Evolutionary conservation across 106 monocot species (phyloP).

Genomic region (Agapanthus africanus): DNA sequence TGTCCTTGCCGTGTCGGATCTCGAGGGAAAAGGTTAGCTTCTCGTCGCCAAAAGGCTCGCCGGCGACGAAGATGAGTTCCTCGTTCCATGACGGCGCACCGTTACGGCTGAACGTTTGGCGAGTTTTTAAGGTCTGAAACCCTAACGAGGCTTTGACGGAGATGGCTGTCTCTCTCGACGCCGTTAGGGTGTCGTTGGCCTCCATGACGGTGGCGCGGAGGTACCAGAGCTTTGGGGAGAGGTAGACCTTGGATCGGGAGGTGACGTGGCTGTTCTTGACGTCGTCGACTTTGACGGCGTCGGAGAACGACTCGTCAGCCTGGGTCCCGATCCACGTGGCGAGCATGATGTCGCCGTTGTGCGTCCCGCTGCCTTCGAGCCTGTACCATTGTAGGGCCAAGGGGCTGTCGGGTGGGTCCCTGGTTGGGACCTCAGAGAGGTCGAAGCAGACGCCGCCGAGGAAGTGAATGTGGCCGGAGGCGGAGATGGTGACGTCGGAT

Average conservation of each 20-base stretch:
- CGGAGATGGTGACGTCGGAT: conserved; percentile 18
- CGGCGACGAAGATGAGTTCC: conserved; percentile 74
- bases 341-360: conserved; percentile 73
- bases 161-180: conserved; percentile 26
- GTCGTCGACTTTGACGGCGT: conserved; percentile 52
- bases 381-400: conserved; percentile 90
- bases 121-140: conserved; percentile 50
- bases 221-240: conserved; percentile 95
- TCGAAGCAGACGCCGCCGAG: conserved; percentile 86
- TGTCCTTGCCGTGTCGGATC: conserved; percentile 45
- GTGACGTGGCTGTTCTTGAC: conserved; percentile 7
- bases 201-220: conserved; percentile 70
- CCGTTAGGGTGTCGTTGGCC: conserved; percentile 36
- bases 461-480: conserved; percentile 27
- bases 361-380: conserved; percentile 49
- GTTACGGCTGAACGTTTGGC: conserved; percentile 27
- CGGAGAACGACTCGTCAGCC: conserved; percentile 66
- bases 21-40: conserved; percentile 46
- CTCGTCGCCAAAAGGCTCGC: conserved; percentile 64
- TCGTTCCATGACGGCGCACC: conserved; percentile 72
- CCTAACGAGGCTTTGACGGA: conserved; percentile 49
- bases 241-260: conserved; percentile 61
- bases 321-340: conserved; percentile 89
- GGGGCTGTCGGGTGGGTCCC: conserved; percentile 71
- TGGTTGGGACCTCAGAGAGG: conserved; percentile 44